Percentiles rank a stretch among this genome's conserved stretches.
Conservation (phyloP, 1,284 basidiomycete genomes). For the Rhodotorula mucilaginosa region DNA sequence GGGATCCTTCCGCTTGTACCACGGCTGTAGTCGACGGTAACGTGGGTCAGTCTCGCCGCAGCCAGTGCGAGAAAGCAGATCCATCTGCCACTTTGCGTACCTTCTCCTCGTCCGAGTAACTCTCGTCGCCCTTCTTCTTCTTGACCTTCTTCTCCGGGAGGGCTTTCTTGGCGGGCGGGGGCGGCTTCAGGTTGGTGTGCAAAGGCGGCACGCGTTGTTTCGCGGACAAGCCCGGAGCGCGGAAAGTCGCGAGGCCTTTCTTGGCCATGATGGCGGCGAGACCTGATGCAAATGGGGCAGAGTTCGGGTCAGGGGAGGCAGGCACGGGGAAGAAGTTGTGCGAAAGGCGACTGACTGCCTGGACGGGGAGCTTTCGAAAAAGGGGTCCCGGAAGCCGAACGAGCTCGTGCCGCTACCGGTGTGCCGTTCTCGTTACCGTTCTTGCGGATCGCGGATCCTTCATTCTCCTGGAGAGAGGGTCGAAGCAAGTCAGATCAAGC, state of each 20-base stretch:
- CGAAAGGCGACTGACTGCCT: constrained; percentile 9
- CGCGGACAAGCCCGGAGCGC: constrained; percentile 21
- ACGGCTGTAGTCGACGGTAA: constrained; percentile 13
- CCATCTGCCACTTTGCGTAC: constrained; percentile 7
- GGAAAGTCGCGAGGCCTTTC: constrained; percentile 8
- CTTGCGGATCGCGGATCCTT: too few species aligned
- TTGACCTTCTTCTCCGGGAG: constrained; percentile 14
- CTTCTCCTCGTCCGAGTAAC: constrained; percentile 38
- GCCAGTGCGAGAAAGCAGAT: too few species aligned
- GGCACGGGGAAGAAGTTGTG: not conserved
- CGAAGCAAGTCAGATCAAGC: not conserved
- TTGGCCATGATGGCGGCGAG: constrained; percentile 30
- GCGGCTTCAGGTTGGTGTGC: constrained; percentile 36
- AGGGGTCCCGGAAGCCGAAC: too few species aligned
- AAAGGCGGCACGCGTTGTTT: constrained; percentile 24
- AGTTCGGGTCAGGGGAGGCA: not conserved
- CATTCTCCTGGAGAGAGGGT: constrained; percentile 18
- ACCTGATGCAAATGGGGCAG: constrained; percentile 1
- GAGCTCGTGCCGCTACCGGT: too few species aligned
- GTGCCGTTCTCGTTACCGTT: too few species aligned
- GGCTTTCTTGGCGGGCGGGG: constrained; percentile 20
- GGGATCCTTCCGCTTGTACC: constrained; percentile 27
- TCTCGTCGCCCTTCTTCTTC: constrained; percentile 38
- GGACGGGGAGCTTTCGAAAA: not conserved
- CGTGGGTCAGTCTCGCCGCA: not conserved